Conservation (phyloP, 2,329 filamentous ascomycete genomes). For the Fragosphaeria purpurea region DNA sequence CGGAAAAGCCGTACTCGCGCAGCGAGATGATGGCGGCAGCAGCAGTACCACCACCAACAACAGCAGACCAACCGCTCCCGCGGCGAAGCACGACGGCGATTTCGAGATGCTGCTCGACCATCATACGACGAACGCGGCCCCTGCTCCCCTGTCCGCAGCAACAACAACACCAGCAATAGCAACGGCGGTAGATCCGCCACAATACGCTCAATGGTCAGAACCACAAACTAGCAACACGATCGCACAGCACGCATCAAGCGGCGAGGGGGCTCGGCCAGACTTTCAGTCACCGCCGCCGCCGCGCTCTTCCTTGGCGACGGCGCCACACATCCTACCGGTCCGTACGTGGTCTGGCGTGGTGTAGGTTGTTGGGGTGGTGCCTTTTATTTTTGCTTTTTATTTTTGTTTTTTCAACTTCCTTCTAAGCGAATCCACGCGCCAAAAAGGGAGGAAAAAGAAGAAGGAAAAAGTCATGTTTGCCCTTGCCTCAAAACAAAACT, state of each 20-base stretch:
- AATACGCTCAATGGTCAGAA: background rate
- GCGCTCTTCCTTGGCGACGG: background rate
- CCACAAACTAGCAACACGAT: background rate
- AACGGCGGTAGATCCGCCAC: no score
- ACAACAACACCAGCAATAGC: background rate
- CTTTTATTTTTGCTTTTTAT: background rate
- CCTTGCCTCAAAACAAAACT: no score
- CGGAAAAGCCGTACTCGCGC: constrained; percentile 10
- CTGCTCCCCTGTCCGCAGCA: background rate
- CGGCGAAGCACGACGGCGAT: background rate
- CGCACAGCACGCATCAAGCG: background rate
- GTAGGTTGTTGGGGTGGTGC: constrained; percentile 10
- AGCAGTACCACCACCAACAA: background rate
- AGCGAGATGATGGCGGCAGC: constrained; percentile 1
- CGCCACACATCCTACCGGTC: constrained; percentile 10
- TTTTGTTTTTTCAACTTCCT: background rate
- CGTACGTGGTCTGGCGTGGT: constrained; percentile 11
- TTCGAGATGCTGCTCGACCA: background rate
- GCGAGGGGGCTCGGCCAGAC: no score
- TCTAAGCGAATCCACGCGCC: no score
- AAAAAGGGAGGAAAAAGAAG: background rate
- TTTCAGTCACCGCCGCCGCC: background rate
- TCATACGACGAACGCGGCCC: no score
- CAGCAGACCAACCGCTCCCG: background rate
- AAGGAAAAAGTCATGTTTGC: background rate